Conservation (phyloP, 2,329 filamentous ascomycete species). For the Fusarium buharicum region DNA sequence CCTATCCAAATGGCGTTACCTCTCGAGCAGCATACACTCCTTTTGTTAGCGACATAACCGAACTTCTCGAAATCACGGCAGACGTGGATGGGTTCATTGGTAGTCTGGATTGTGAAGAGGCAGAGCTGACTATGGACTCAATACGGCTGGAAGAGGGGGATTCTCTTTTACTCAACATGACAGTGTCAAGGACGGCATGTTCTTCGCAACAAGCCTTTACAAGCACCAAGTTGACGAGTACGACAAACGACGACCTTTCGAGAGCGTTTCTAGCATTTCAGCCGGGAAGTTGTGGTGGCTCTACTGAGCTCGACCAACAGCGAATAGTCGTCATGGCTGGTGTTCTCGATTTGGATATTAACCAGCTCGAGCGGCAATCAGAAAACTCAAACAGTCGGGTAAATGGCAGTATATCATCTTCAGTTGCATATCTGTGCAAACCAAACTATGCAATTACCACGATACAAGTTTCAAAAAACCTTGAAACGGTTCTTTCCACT, state of each 20-base stretch:
- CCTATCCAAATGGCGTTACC: conserved; percentile 49
- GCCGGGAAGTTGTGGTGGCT: conserved; percentile 32
- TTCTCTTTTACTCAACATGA: conserved; percentile 46
- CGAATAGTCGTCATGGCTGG: conserved; percentile 41
- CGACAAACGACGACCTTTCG: conserved; percentile 20
- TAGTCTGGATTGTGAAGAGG: conserved; percentile 48
- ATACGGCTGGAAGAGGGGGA: conserved; percentile 32
- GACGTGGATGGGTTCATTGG: conserved; percentile 51
- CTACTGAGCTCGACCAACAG: conserved; percentile 30
- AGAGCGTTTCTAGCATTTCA: conserved; percentile 35
- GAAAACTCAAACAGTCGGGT: conserved; percentile 17
- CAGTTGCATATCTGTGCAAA: conserved; percentile 36
- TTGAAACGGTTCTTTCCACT: conserved; percentile 27
- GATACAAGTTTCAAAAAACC: conserved; percentile 33
- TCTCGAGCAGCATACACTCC: conserved; percentile 50
- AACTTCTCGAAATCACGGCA: conserved; percentile 44
- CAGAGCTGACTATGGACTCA: conserved; percentile 39
- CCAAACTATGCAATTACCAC: conserved; percentile 38
- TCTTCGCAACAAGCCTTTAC: conserved; percentile 31
- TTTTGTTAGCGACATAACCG: conserved; percentile 44
- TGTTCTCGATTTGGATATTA: conserved; percentile 29
- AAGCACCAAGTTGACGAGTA: conserved; percentile 31
- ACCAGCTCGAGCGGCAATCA: conserved; percentile 30
- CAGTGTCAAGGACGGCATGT: conserved; percentile 40
- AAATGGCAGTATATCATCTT: conserved; percentile 24